Percentiles rank a stretch among this genome's conserved stretches.
Evolutionary conservation across 345 rosid genomes (phyloP).

Genomic region (Eucalyptus caleyi): DNA sequence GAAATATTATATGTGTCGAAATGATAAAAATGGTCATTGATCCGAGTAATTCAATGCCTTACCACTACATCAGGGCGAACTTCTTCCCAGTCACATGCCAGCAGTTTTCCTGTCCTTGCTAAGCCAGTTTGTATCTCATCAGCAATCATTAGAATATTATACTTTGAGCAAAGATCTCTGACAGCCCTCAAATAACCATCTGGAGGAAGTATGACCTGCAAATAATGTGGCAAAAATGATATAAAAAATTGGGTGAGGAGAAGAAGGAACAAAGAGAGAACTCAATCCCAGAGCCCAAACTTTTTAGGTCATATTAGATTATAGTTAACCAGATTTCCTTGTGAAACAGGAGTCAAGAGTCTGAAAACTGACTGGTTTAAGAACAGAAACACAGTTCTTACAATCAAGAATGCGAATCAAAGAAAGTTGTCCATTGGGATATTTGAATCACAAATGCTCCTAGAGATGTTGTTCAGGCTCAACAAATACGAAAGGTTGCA

Average conservation of each 20-base stretch:
- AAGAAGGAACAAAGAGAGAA: neutral
- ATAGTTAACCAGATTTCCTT: neutral
- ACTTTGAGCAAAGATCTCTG: constrained; percentile 73
- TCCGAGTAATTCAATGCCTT: constrained; percentile 4
- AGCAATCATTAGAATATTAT: constrained; percentile 85
- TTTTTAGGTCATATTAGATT: neutral
- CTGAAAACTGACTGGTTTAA: neutral
- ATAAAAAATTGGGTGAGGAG: neutral
- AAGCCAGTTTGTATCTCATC: constrained; percentile 97
- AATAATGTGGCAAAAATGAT: neutral
- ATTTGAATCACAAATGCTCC: neutral
- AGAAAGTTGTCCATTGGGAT: neutral
- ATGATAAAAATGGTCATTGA: neutral
- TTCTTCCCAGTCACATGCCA: constrained; percentile 96
- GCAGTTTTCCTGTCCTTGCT: constrained; percentile 77
- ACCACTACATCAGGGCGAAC: constrained; percentile 89
- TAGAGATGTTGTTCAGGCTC: neutral
- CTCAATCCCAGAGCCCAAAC: neutral
- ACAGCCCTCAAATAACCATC: constrained; percentile 73
- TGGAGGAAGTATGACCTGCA: constrained; percentile 75
- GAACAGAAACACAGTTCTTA: neutral
- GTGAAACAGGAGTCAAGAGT: neutral
- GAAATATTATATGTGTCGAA: neutral
- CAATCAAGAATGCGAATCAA: neutral
- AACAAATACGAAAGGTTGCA: neutral